A percentile compares a stretch with the other conserved stretches of the same genome.
These are phyloP conservation scores for Violaceomyces palustris DNA, from an alignment of 1,284 basidiomycete species.

Conservation along the genomic window DNA sequence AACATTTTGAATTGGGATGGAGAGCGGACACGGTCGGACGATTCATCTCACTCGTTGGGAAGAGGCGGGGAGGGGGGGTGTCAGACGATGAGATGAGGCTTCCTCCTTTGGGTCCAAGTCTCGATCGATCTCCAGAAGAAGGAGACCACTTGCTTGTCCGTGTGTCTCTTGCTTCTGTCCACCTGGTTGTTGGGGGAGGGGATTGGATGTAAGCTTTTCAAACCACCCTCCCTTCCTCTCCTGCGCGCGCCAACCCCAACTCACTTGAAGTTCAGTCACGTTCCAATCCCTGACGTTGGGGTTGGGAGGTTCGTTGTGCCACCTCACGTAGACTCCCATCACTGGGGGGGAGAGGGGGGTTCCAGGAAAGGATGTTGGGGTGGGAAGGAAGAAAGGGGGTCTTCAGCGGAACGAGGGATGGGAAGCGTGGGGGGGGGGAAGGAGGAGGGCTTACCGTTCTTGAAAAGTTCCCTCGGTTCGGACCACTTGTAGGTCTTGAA, in stretches of 20 bases:
- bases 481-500: conserved; percentile 94
- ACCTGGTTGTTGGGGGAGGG: conserved; percentile 18
- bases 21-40: no score
- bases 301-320: conserved; percentile 84
- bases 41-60: no score
- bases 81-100: conserved; percentile 28
- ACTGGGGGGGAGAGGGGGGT: conserved; percentile 18
- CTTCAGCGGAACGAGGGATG: not conserved
- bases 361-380: no score
- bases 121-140: conserved; percentile 92
- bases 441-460: conserved; percentile 65
- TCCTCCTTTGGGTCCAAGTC: conserved; percentile 63
- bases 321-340: conserved; percentile 67
- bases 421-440: not conserved
- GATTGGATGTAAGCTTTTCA: no score
- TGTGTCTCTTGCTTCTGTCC: conserved; percentile 62
- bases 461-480: conserved; percentile 83
- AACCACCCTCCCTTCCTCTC: no score
- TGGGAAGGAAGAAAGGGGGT: not conserved
- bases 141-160: conserved; percentile 90
- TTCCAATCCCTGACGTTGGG: conserved; percentile 91
- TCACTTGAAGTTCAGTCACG: conserved; percentile 82
- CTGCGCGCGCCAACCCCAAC: no score
- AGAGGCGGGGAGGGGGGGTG: no score
- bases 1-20: no score